A percentile compares a stretch with the other conserved stretches of the same genome.
Conservation (phyloP, 2,329 filamentous ascomycete species). For the Cryoendolithus antarcticus region DNA sequence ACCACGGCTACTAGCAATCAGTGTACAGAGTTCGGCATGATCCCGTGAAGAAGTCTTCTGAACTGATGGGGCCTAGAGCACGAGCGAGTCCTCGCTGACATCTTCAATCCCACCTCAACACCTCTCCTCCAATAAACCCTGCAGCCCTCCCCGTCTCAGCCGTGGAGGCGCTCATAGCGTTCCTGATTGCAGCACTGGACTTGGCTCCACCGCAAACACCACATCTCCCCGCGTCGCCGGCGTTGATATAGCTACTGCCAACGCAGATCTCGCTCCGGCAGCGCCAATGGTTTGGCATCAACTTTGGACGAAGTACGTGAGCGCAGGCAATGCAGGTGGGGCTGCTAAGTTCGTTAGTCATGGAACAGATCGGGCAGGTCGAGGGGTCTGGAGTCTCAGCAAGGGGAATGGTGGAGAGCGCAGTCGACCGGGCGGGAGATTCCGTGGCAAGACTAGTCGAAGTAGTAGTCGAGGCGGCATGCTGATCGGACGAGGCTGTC, state of each 20-base stretch:
- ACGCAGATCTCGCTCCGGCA: slow-evolving; percentile 47
- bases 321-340: slow-evolving; percentile 57
- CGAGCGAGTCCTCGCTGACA: neutral
- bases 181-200: slow-evolving; percentile 5
- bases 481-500: no score
- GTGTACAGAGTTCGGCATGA: no score
- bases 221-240: slow-evolving; percentile 56
- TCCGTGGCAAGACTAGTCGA: no score
- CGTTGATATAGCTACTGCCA: slow-evolving; percentile 51
- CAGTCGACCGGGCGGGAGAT: no score
- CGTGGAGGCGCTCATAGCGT: neutral
- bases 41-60: neutral
- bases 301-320: slow-evolving; percentile 50
- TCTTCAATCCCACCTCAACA: slow-evolving; percentile 23
- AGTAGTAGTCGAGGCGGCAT: no score
- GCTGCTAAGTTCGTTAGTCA: slow-evolving; percentile 43
- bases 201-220: slow-evolving; percentile 49
- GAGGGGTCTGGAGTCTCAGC: neutral
- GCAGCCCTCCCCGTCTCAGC: slow-evolving; percentile 7
- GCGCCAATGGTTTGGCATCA: slow-evolving; percentile 48
- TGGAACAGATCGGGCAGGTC: slow-evolving; percentile 51
- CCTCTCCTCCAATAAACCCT: slow-evolving; percentile 16
- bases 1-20: no score
- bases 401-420: neutral
- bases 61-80: neutral